Base-by-base conservation (phyloP, 2,329 filamentous ascomycete species). In the Herpomyces periplanetae region DNA sequence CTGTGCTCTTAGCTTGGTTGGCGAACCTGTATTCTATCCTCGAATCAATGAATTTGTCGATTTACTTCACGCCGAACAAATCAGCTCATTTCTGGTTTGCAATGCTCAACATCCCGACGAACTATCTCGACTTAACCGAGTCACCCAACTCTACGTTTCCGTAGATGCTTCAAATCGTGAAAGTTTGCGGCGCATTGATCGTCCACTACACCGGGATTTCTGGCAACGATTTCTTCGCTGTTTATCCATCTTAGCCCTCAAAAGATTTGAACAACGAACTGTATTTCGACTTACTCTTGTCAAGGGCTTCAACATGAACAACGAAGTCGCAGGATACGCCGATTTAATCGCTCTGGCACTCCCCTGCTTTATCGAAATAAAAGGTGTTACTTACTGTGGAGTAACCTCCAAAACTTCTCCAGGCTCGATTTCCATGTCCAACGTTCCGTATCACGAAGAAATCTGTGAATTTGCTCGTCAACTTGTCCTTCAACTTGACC, bases 11-110 rank as follows among this genome's bases (percentile, higher is more conserved):
- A 69, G 59, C 27, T 48, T 96, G 5, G 80, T 96, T 10, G 75
- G 80, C 28, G 75, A 96, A 38, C 75, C 75, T n/a, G 88, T 88
- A 30, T 91, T 91, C 43, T 91, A 91, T 37, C 80, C 80, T 5
- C 60, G 85, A 33, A 91, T 91, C 46, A 88, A 96, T 38, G 63
- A 73, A 33, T 73, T 91, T 31, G 45, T 84, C 1, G 49, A 43
- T 5, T 53, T 91, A 47, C 48, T 96, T 27, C 75, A 91, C 41
- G 43, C 38, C 6, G 65, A 85, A 35, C 61, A 57, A 28, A 88
- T 91, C 28, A 85, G 68, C 3, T 80, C 64, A 13, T 96, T 91
- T 42, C 46, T 91, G 0, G 80, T 96, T 22, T 91, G 75, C 46
- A 91, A 91, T 33, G 75, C 75, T 1, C 80, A 91, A 37, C 75